Conservation (phyloP, 257 asterid species). For the Solanum infundibuliforme region DNA sequence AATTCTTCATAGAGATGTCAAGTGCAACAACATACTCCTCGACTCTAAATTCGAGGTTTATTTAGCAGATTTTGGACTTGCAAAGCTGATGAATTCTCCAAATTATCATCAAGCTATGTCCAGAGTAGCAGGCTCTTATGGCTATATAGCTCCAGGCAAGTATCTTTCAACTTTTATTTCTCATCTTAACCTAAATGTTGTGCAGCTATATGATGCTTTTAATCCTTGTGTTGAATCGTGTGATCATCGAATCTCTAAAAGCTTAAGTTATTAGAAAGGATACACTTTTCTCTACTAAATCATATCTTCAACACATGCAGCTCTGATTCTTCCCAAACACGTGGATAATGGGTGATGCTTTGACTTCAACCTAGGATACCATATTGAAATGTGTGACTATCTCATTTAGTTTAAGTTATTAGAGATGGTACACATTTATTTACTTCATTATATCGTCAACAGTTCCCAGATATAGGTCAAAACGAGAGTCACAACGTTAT, state of each 20-base stretch:
- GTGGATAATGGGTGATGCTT: not conserved
- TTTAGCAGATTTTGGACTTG: conserved; percentile 95
- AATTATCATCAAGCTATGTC: conserved; percentile 86
- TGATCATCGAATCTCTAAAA: not conserved
- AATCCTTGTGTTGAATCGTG: not conserved
- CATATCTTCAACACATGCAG: not conserved
- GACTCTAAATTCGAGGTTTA: conserved; percentile 78
- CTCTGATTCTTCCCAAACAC: not conserved
- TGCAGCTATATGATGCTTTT: not conserved
- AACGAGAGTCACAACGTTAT: not conserved
- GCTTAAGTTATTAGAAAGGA: not conserved
- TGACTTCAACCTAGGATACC: not conserved
- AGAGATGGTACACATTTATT: not conserved
- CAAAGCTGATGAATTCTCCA: conserved; percentile 78
- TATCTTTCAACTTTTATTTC: not conserved
- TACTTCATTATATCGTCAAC: not conserved
- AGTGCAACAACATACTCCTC: conserved; percentile 83
- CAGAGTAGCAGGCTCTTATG: conserved; percentile 85
- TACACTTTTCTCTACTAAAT: not conserved
- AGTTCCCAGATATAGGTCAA: not conserved
- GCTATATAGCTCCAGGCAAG: conserved; percentile 96
- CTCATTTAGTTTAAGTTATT: not conserved
- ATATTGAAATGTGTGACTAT: not conserved
- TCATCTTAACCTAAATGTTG: not conserved
- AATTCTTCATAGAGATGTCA: conserved; percentile 83